A percentile compares a stretch with the other conserved stretches of the same genome.
These are phyloP conservation scores for Fusarium sp. DNA, from an alignment of 2,329 filamentous ascomycete genomes.

Conservation along the genomic window DNA sequence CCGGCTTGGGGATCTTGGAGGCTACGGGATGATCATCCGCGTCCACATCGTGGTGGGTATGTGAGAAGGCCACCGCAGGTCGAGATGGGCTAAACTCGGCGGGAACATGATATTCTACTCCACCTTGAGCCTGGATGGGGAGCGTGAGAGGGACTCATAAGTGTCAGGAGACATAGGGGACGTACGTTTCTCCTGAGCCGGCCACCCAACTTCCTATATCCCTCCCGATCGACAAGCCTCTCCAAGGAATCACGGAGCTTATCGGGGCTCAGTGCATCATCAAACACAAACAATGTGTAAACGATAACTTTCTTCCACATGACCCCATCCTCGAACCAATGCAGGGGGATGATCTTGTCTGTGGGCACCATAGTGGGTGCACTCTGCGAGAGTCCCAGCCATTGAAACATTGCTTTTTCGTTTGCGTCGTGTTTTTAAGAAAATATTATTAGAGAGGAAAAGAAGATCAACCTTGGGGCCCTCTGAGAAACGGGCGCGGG, in stretches of 20 bases:
- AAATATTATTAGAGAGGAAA: background rate
- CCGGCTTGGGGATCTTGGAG: background rate
- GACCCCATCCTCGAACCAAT: conserved; percentile 43
- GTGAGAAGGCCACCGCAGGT: conserved; percentile 2
- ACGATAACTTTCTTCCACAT: conserved; percentile 39
- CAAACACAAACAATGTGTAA: conserved; percentile 43
- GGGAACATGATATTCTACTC: background rate
- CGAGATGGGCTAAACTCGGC: background rate
- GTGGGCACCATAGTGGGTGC: background rate
- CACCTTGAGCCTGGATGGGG: background rate
- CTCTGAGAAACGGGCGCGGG: background rate
- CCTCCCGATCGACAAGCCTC: background rate
- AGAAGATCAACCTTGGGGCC: background rate
- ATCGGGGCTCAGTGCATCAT: conserved; percentile 35
- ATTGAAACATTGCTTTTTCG: background rate
- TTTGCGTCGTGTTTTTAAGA: background rate
- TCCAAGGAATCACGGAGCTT: conserved; percentile 1
- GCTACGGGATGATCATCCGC: background rate
- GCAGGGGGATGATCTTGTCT: conserved; percentile 41
- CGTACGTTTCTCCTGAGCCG: conserved; percentile 1
- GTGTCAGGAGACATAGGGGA: background rate
- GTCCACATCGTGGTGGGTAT: background rate
- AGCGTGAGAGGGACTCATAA: background rate
- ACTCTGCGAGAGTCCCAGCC: background rate
- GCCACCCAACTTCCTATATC: conserved; percentile 10